Conservation (phyloP, 257 asterid species). For the Ocimum tenuiflorum region DNA sequence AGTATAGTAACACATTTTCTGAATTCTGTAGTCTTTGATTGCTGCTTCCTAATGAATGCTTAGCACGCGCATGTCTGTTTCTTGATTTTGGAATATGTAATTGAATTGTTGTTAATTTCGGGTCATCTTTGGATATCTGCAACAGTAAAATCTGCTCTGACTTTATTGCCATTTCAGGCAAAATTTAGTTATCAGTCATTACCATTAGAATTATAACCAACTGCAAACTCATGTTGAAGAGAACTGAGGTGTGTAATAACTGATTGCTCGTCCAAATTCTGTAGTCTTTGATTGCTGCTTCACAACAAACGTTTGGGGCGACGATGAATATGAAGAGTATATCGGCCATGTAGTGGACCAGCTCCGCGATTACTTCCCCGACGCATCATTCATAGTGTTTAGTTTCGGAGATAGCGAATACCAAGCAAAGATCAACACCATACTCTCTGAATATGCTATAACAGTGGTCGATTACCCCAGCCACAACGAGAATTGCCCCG, state of each 20-base stretch:
- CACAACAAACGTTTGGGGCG: conserved; percentile 31
- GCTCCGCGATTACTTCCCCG: conserved; percentile 44
- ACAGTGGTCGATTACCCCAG: conserved; percentile 46
- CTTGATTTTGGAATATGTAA: no score
- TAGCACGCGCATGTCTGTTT: no score
- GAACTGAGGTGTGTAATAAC: not conserved
- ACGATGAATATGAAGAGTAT: conserved; percentile 32
- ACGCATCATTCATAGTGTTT: conserved; percentile 53
- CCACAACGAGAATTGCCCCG: conserved; percentile 39
- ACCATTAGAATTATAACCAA: not conserved
- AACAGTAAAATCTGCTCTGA: no score
- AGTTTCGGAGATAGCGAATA: conserved; percentile 45
- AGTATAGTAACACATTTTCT: not conserved
- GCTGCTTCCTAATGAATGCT: conserved; percentile 48
- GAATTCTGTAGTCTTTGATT: conserved; percentile 51
- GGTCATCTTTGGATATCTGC: not conserved
- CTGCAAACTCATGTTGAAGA: no score
- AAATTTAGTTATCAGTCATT: not conserved
- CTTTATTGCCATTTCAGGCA: no score
- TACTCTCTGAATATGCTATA: conserved; percentile 33
- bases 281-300: conserved; percentile 75
- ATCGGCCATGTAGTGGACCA: conserved; percentile 39
- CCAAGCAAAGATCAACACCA: conserved; percentile 21
- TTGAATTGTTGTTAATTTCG: not conserved
- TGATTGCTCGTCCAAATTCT: conserved; percentile 9